Evolutionary conservation across 352 stramenopile genomes (phyloP), one percentile per base, ranked within the genome.

Genomic region (Pythium volutum): DNA sequence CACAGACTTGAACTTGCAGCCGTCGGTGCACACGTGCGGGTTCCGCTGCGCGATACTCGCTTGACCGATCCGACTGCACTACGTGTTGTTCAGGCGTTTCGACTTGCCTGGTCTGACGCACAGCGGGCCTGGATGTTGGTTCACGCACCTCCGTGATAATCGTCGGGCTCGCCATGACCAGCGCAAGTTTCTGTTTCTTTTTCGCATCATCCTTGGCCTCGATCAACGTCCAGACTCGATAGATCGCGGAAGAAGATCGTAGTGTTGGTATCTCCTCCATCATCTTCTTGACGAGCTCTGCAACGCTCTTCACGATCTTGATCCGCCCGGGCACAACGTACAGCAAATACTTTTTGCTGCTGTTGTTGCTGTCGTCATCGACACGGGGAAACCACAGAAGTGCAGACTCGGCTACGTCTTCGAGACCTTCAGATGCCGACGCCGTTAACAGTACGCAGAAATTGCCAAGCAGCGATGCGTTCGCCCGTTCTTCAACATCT

Each of bases 311-410:
- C 9, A 89, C 72, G 34, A 90, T 67, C 54, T 92, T 92, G 20
- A 90, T 71, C 16, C 78, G 70, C 3, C 80, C 82, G 31, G 82
- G 82, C 39, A 71, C 86, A 0, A 83, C 67, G 25, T 88, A 92
- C 14, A 92, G 25, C 36, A 92, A 47, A 43, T 75, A 75, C 26
- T 50, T 61, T 49, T 64, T 56, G 57, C 23, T 57, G 20, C 25
- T 51, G 52, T 49, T 64, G 15, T 39, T 31, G 22, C 31, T 33
- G 14, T 31, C 26, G 25, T 26, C 57, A 27, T 15, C 55, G 4
- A 34, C 27, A 33, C 34, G 22, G 33, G 69, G 42, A 81, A 69
- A 74, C 59, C 59, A 89, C 49, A 89, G 62, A 0, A 86, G 55
- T 2, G 74, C 74, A 14, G 74, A 55, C n/a, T 79, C 69, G 6